Conservation (phyloP, 2,329 filamentous ascomycete genomes). For the Paraconiothyrium brasiliense region DNA sequence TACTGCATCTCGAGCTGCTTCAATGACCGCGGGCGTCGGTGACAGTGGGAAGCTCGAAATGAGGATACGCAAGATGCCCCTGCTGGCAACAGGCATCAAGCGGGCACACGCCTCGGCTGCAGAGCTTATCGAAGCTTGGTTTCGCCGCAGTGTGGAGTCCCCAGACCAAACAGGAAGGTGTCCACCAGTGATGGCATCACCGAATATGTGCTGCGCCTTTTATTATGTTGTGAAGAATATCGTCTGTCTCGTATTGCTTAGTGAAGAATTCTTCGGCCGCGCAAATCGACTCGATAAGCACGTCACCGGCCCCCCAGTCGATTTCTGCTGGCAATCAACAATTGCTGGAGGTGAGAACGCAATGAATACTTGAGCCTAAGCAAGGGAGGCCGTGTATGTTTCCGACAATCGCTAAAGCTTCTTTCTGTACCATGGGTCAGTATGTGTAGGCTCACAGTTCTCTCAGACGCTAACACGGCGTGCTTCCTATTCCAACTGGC, state of each 20-base stretch:
- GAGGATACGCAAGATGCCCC: neutral
- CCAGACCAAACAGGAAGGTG: slow-evolving; percentile 22
- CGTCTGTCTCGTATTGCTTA: neutral
- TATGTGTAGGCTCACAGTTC: neutral
- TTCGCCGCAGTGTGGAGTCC: neutral
- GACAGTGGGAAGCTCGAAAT: too few relatives aligned
- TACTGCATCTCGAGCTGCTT: too few relatives aligned
- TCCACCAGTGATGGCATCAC: neutral
- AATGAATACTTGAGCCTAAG: neutral
- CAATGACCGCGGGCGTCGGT: too few relatives aligned
- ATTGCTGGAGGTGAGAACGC: neutral
- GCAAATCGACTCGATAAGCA: neutral
- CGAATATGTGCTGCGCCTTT: neutral
- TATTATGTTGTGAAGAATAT: neutral
- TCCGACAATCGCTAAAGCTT: neutral
- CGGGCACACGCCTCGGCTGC: slow-evolving; percentile 25
- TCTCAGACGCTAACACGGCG: too few relatives aligned
- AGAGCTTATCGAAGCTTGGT: slow-evolving; percentile 25
- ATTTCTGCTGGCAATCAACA: neutral
- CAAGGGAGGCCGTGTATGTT: neutral
- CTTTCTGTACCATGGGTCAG: neutral
- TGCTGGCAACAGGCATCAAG: neutral
- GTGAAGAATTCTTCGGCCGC: neutral
- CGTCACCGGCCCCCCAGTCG: neutral
- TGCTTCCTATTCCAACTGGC: too few relatives aligned